These are phyloP conservation scores for Hypholoma sublateritium DNA, from an alignment of 768 basidiomycete genomes.

Conservation along the genomic window DNA sequence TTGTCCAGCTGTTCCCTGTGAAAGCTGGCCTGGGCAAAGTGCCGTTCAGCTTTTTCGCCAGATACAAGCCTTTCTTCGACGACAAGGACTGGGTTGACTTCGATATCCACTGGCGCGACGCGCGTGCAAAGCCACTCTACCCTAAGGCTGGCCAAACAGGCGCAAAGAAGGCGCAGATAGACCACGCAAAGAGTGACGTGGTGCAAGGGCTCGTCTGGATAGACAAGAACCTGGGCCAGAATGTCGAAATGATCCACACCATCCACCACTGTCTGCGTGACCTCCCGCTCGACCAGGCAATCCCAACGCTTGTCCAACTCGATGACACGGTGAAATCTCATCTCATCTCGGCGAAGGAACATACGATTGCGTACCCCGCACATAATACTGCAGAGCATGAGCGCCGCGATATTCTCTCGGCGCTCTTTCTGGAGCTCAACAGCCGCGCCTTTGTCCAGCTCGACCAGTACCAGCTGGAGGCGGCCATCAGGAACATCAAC, in stretches of 20 bases:
- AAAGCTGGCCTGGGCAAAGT: not conserved
- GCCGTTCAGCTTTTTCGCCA: not conserved
- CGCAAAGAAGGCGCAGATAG: not conserved
- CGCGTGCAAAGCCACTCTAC: not conserved
- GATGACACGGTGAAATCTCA: constrained; percentile 7
- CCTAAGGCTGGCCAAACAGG: not conserved
- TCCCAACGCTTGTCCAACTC: constrained; percentile 1
- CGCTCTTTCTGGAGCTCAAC: constrained; percentile 15
- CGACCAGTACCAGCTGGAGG: constrained; percentile 8
- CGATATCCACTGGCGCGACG: constrained; percentile 7
- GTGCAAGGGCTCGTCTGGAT: constrained; percentile 12
- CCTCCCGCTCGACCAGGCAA: not conserved
- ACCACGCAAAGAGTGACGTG: constrained; percentile 5
- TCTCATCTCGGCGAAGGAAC: not conserved
- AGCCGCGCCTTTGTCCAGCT: constrained; percentile 12
- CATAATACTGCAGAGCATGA: constrained; percentile 3
- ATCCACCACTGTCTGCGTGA: constrained; percentile 14
- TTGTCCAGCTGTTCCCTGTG: not conserved
- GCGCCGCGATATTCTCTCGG: constrained; percentile 6
- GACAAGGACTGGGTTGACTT: constrained; percentile 13
- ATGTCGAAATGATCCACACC: constrained; percentile 7
- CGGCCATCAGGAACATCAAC: constrained; percentile 9
- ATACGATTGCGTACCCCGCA: not conserved
- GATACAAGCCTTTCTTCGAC: constrained; percentile 8
- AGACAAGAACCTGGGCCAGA: constrained; percentile 15